Evolutionary conservation across 441 rosid genomes (phyloP), one percentile per base, ranked within the genome.

Genomic region (Theobroma grandiflorum): DNA sequence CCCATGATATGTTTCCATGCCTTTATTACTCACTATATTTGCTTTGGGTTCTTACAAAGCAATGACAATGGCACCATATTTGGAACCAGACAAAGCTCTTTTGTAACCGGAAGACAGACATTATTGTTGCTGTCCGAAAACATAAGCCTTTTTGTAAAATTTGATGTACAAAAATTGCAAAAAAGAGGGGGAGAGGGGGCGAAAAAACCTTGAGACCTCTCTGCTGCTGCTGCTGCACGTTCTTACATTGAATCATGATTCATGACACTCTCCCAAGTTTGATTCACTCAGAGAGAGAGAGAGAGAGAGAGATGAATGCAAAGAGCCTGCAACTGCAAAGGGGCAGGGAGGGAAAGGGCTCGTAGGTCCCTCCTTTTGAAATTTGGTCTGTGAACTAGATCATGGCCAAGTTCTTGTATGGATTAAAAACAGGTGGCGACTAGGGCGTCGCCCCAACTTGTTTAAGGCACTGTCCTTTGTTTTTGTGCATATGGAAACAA

Each of bases 391-490:
- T 6, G 52, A 10, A n/a, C 37, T 0, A 5, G 7, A 49, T 15
- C 35, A 14, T 26, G 10, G n/a, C 68, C 53, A 75, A 26, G 40
- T 22, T 37, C 72, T 12, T 42, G 52, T 35, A 37, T 37, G 49
- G 38, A 1, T 26, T 11, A 10, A 11, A n/a, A 35, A 74, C 26
- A 26, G 22, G 49, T 65, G 33, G 47, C 2, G 65, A 5, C 11
- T 33, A 15, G 22, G 57, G 31, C 74, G 45, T 37, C 75, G 50
- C 1, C 84, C 72, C 82, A 76, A 68, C 53, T 62, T 61, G 67
- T 74, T 40, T 26, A 68, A 45, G 55, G 63, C 11, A 61, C 7
- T 64, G 80, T 64, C 74, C 63, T 76, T 59, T 52, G 38, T 50
- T 69, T 72, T 59, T 42, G 38, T 31, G 70, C 55, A 14, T 74